Evolutionary conservation across 148 eudicot genomes (phyloP).

Genomic region (Chenopodium album): DNA sequence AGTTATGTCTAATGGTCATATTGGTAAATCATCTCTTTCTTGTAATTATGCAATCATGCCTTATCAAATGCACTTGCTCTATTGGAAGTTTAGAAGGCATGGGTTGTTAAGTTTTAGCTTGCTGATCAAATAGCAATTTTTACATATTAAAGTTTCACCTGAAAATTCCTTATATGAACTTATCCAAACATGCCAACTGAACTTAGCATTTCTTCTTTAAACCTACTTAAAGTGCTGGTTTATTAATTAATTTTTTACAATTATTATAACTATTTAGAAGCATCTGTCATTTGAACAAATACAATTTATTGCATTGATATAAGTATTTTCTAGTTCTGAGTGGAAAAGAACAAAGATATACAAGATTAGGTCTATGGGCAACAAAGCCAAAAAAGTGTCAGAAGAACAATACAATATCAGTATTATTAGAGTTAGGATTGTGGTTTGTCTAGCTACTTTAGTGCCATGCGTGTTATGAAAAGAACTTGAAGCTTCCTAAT

Average conservation of each 20-base stretch:
- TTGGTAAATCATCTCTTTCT: conserved; percentile 40
- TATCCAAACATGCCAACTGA: neutral
- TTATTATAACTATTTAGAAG: too few relatives aligned
- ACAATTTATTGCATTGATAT: neutral
- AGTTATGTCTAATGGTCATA: conserved; percentile 60
- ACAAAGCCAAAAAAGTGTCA: neutral
- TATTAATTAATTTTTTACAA: too few relatives aligned
- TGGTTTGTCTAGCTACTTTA: neutral
- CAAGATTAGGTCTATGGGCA: neutral
- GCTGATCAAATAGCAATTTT: neutral
- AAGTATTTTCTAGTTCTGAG: neutral
- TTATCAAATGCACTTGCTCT: neutral
- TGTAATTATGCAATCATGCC: neutral
- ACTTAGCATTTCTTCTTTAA: neutral
- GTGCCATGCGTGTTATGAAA: neutral
- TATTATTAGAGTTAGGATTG: neutral
- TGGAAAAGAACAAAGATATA: neutral
- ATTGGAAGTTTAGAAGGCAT: neutral
- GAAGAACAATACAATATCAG: neutral
- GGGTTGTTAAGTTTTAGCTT: neutral
- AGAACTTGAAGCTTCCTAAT: neutral
- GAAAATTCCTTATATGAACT: neutral
- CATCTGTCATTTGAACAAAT: neutral
- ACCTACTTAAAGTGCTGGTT: neutral
- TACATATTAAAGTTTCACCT: neutral